Evolutionary conservation across 2,329 filamentous ascomycete genomes (phyloP).

Genomic region (Mariannaea sp.): DNA sequence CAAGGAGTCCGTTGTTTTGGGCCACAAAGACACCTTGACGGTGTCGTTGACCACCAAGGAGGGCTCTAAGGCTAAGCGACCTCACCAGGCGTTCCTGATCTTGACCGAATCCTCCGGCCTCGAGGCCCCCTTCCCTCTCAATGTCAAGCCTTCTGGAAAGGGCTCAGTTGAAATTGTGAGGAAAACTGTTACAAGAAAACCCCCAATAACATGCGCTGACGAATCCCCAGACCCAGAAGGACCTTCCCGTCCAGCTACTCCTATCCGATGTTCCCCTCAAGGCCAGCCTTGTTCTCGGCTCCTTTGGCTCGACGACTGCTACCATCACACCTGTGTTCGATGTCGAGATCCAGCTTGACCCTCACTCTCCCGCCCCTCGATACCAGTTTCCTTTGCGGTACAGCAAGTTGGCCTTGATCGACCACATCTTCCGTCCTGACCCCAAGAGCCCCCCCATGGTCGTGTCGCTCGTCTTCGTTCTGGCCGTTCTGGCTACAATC

Average conservation of each 20-base stretch:
- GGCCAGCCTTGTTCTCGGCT: slow-evolving; percentile 83
- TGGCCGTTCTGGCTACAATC: slow-evolving; percentile 73
- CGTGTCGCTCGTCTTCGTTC: slow-evolving; percentile 77
- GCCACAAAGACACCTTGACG: slow-evolving; percentile 75
- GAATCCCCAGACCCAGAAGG: slow-evolving; percentile 73
- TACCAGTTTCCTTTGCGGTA: slow-evolving; percentile 78
- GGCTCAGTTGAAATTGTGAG: slow-evolving; percentile 80
- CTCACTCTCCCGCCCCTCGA: slow-evolving; percentile 61
- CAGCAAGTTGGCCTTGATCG: slow-evolving; percentile 80
- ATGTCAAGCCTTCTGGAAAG: slow-evolving; percentile 86
- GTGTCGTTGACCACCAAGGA: slow-evolving; percentile 81
- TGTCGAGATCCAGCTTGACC: slow-evolving; percentile 67
- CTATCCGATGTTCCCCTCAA: slow-evolving; percentile 68
- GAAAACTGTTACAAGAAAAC: slow-evolving; percentile 35
- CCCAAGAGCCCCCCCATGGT: slow-evolving; percentile 79
- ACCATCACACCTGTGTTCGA: slow-evolving; percentile 75
- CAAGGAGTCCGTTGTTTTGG: slow-evolving; percentile 66
- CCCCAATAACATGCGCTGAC: slow-evolving; percentile 34
- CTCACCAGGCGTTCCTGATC: slow-evolving; percentile 92
- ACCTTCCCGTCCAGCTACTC: slow-evolving; percentile 84
- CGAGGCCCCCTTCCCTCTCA: slow-evolving; percentile 85
- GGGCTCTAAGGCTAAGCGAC: slow-evolving; percentile 75
- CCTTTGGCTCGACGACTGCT: slow-evolving; percentile 75
- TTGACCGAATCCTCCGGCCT: slow-evolving; percentile 78
- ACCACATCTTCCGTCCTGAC: slow-evolving; percentile 85